Evolutionary conservation across 2,329 filamentous ascomycete genomes (phyloP).

Genomic region (Coniochaeta hoffmannii): DNA sequence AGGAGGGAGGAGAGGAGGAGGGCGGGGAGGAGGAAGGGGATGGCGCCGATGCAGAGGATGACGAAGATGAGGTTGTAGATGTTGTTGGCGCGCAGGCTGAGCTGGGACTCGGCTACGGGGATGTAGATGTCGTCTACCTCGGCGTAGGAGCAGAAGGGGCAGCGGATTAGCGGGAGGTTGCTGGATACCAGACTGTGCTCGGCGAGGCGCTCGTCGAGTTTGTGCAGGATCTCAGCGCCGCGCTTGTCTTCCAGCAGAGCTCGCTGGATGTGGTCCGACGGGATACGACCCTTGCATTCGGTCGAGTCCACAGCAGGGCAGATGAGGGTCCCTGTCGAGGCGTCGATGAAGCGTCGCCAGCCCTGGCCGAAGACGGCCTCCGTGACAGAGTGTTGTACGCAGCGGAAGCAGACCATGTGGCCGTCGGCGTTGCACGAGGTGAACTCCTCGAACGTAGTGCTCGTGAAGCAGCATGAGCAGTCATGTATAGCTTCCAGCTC

Average conservation of each 20-base stretch:
- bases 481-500: constrained; percentile 51
- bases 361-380: constrained; percentile 92
- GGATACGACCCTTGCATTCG: constrained; percentile 69
- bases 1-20: constrained; percentile 38
- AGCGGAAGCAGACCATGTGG: constrained; percentile 74
- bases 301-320: constrained; percentile 71
- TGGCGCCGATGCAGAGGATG: constrained; percentile 40
- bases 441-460: constrained; percentile 65
- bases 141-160: constrained; percentile 87
- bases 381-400: constrained; percentile 72
- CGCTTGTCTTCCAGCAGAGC: constrained; percentile 65
- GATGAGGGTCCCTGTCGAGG: constrained; percentile 63
- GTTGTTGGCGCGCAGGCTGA: constrained; percentile 48
- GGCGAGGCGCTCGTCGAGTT: constrained; percentile 72
- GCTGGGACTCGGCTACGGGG: constrained; percentile 43
- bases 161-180: constrained; percentile 68
- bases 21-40: constrained; percentile 49
- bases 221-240: constrained; percentile 63
- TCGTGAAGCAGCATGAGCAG: constrained; percentile 72
- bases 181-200: constrained; percentile 69
- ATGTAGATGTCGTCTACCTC: constrained; percentile 76
- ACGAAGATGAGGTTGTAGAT: constrained; percentile 43
- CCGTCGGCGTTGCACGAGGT: constrained; percentile 61
- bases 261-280: constrained; percentile 59
- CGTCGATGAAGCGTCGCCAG: constrained; percentile 74